phyloP scores from a whole-genome alignment of 2,329 filamentous ascomycete genomes.

The Penicillium sp. region DNA sequence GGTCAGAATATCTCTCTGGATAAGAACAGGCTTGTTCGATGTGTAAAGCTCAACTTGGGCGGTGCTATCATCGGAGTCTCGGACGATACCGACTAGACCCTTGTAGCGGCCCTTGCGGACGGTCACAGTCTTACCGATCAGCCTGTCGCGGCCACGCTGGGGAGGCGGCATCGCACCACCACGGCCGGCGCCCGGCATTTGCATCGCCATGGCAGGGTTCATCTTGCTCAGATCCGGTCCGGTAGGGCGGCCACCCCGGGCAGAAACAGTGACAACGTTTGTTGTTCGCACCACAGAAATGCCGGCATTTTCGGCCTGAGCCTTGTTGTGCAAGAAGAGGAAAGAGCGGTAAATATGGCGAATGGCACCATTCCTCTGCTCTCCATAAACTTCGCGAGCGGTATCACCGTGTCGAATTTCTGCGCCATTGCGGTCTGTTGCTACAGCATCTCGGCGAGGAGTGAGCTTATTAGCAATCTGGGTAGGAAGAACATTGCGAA shows the following conservation, averaged over 20 bases:
- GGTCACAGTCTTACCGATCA: conserved; percentile 88
- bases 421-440: conserved; percentile 87
- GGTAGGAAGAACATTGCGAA: conserved; percentile 79
- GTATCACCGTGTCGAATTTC: conserved; percentile 91
- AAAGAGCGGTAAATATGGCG: conserved; percentile 92
- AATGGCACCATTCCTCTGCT: conserved; percentile 82
- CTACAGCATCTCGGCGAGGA: conserved; percentile 78
- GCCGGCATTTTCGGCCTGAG: conserved; percentile 80
- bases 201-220: conserved; percentile 84
- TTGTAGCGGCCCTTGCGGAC: conserved; percentile 88
- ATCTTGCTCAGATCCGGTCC: conserved; percentile 81
- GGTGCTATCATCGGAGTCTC: conserved; percentile 82
- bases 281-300: conserved; percentile 84
- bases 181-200: conserved; percentile 51
- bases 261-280: conserved; percentile 87
- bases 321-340: conserved; percentile 83
- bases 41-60: conserved; percentile 92
- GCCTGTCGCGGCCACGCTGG: conserved; percentile 72
- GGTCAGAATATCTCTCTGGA: conserved; percentile 76
- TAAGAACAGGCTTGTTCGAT: conserved; percentile 85
- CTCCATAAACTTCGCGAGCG: conserved; percentile 84
- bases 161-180: conserved; percentile 64
- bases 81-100: conserved; percentile 89
- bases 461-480: conserved; percentile 89
- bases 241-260: conserved; percentile 80